These are phyloP conservation scores for Colletotrichum paranaense DNA, from an alignment of 2,329 filamentous ascomycete genomes.

Conservation along the genomic window DNA sequence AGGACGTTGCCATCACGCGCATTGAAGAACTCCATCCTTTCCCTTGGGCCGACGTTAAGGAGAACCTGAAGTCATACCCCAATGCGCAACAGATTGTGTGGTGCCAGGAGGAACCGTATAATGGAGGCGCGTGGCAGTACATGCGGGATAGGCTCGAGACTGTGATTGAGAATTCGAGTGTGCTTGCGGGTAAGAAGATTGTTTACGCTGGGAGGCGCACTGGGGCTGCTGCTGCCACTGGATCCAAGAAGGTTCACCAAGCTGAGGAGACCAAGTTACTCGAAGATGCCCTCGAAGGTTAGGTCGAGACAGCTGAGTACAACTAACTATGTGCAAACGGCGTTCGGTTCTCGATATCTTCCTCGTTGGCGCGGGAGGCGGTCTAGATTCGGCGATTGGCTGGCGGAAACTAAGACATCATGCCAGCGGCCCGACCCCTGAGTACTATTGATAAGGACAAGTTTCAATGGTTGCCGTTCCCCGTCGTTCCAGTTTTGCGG, in stretches of 20 bases:
- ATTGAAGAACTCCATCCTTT: conserved; percentile 42
- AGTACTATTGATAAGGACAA: not conserved
- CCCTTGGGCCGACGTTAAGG: conserved; percentile 38
- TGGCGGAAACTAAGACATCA: not conserved
- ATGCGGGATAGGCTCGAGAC: conserved; percentile 39
- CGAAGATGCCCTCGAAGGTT: not conserved
- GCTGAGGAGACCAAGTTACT: conserved; percentile 7
- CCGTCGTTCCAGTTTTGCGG: not conserved
- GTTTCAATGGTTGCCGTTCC: not conserved
- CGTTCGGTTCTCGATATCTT: too few relatives aligned
- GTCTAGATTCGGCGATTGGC: not conserved
- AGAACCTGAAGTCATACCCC: conserved; percentile 38
- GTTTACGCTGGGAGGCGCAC: conserved; percentile 9
- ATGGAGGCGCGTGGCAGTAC: conserved; percentile 41
- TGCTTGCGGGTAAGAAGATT: not conserved
- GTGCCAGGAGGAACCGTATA: conserved; percentile 42
- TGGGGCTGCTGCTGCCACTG: conserved; percentile 13
- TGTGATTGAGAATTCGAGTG: not conserved
- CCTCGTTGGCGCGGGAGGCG: too few relatives aligned
- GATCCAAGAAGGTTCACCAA: conserved; percentile 12
- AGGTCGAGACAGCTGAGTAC: too few relatives aligned
- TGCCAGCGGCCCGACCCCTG: not conserved
- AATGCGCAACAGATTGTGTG: conserved; percentile 39
- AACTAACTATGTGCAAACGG: too few relatives aligned
- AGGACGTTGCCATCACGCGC: conserved; percentile 37